phyloP scores from a whole-genome alignment of 2,329 filamentous ascomycete species.

The Pseudogymnoascus sp. region DNA sequence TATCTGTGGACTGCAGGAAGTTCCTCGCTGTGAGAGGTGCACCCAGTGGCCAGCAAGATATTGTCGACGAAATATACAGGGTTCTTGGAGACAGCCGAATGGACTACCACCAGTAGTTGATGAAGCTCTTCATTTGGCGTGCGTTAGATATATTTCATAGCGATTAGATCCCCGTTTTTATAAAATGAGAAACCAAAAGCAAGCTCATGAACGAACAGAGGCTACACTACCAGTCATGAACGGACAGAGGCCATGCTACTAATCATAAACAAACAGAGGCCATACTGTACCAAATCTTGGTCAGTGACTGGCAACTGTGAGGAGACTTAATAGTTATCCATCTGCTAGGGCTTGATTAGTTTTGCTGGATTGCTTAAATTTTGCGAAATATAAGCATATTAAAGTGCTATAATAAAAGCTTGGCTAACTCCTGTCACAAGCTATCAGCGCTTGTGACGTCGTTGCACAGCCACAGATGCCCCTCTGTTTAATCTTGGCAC shows the following conservation, averaged over 20 bases:
- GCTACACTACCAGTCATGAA: background rate
- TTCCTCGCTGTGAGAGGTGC: conserved; percentile 59
- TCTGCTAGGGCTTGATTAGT: background rate
- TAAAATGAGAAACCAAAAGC: background rate
- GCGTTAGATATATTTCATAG: background rate
- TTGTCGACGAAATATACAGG: conserved; percentile 58
- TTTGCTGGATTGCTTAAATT: background rate
- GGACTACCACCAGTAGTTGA: conserved; percentile 34
- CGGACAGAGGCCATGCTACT: too few relatives aligned
- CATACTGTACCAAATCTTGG: background rate
- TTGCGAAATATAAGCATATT: background rate
- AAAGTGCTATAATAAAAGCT: background rate
- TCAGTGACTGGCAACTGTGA: background rate
- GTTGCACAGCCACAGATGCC: conserved; percentile 2
- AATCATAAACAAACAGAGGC: background rate
- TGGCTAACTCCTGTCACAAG: background rate
- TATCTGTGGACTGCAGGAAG: conserved; percentile 49
- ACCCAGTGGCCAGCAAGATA: conserved; percentile 50
- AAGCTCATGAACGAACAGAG: background rate
- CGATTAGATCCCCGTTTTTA: background rate
- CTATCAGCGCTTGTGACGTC: background rate
- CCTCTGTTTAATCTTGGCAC: background rate
- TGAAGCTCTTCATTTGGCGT: background rate
- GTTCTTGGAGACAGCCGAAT: conserved; percentile 49
- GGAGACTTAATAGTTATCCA: background rate